Evolutionary conservation across 345 rosid genomes (phyloP).

Genomic region (Gossypium raimondii): DNA sequence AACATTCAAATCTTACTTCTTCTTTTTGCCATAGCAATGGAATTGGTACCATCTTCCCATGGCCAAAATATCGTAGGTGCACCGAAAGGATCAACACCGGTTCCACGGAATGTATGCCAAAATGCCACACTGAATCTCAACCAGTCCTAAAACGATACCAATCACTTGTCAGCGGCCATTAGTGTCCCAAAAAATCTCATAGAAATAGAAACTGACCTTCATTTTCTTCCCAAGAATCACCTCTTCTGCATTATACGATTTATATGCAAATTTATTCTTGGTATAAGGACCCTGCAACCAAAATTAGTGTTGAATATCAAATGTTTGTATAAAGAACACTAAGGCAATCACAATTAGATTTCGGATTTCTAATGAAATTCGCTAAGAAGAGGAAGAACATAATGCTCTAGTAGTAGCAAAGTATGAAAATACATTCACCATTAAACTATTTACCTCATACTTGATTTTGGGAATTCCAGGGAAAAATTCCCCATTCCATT

Average conservation of each 20-base stretch:
- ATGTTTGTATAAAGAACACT: background rate
- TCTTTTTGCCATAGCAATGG: slow-evolving; percentile 85
- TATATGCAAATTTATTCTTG: slow-evolving; percentile 70
- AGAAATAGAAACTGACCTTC: slow-evolving; percentile 50
- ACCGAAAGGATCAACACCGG: slow-evolving; percentile 88
- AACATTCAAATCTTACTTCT: slow-evolving; percentile 57
- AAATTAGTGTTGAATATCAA: background rate
- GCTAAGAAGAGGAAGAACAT: no score
- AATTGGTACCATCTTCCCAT: slow-evolving; percentile 97
- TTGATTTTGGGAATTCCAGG: slow-evolving; percentile 70
- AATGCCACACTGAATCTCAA: slow-evolving; percentile 95
- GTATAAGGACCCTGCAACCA: slow-evolving; percentile 56
- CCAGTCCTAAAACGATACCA: slow-evolving; percentile 62
- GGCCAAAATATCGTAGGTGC: slow-evolving; percentile 86
- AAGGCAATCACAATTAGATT: background rate
- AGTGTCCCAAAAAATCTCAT: background rate
- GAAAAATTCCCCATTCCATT: slow-evolving; percentile 92
- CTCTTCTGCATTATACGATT: slow-evolving; percentile 89
- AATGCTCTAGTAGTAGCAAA: no score
- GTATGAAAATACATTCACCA: no score
- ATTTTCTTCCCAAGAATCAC: slow-evolving; percentile 89
- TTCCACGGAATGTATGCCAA: slow-evolving; percentile 96
- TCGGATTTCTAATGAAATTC: no score
- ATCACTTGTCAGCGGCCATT: slow-evolving; percentile 11
- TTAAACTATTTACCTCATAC: slow-evolving; percentile 54